A percentile compares a stretch with the other conserved stretches of the same genome.
These are phyloP conservation scores for Ceratonia siliqua DNA, from an alignment of 306 rosid genomes.

Conservation along the genomic window DNA sequence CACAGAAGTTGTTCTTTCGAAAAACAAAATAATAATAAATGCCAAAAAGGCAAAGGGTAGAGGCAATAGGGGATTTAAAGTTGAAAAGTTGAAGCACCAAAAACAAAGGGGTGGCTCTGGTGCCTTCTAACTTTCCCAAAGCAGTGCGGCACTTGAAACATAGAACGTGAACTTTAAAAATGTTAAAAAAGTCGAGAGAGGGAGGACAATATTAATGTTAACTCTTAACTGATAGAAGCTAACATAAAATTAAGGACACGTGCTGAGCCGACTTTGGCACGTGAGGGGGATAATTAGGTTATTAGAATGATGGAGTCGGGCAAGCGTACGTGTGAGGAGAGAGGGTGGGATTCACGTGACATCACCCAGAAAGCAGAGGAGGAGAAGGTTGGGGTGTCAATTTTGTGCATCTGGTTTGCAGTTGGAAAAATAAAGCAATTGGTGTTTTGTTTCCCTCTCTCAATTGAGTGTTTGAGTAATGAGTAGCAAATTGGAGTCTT, in stretches of 20 bases:
- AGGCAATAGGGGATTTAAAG: constrained; percentile 36
- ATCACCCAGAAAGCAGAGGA: constrained; percentile 6
- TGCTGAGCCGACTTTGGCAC: constrained; percentile 62
- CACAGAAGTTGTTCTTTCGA: constrained; percentile 40
- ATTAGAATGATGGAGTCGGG: constrained; percentile 45
- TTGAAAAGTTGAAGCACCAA: constrained; percentile 48
- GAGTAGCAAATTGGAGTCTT: constrained; percentile 33
- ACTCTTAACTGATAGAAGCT: not conserved
- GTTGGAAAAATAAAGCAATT: constrained; percentile 49
- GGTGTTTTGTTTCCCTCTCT: constrained; percentile 51
- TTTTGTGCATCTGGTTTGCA: constrained; percentile 51
- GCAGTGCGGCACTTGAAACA: constrained; percentile 52
- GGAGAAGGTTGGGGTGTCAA: constrained; percentile 66
- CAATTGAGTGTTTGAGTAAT: constrained; percentile 47
- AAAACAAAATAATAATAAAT: constrained; percentile 27
- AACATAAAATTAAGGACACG: constrained; percentile 33
- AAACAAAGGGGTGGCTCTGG: constrained; percentile 54
- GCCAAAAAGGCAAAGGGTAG: constrained; percentile 43
- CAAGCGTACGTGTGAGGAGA: constrained; percentile 54
- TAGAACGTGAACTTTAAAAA: constrained; percentile 52
- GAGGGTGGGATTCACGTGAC: constrained; percentile 84
- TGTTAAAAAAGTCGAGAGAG: constrained; percentile 21
- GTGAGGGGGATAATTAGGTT: constrained; percentile 49
- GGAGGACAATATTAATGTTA: constrained; percentile 19
- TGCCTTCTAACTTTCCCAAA: constrained; percentile 47